Evolutionary conservation across 2,329 filamentous ascomycete genomes (phyloP).

Genomic region (Aspergillus jensenii): DNA sequence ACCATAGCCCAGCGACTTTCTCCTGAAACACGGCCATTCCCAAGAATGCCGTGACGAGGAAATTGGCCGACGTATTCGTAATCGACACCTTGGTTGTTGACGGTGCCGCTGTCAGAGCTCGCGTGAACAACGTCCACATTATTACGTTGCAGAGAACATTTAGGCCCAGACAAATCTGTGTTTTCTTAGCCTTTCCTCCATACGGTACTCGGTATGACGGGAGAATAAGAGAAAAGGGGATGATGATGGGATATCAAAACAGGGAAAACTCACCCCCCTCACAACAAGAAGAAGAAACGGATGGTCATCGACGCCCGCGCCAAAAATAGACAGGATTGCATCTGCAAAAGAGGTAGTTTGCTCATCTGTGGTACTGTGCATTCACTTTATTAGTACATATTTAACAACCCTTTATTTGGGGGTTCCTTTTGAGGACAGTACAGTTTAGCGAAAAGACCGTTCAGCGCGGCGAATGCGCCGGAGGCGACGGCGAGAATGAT

Average conservation of each 20-base stretch:
- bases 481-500: conserved; percentile 60
- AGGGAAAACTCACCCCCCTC: conserved; percentile 48
- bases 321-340: conserved; percentile 47
- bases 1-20: conserved; percentile 58
- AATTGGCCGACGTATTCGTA: conserved; percentile 65
- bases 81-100: conserved; percentile 64
- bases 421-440: conserved; percentile 30
- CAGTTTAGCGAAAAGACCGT: conserved; percentile 68
- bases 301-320: conserved; percentile 34
- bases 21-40: conserved; percentile 60
- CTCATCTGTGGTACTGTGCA: conserved; percentile 57
- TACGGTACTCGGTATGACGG: background rate
- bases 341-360: conserved; percentile 55
- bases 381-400: background rate
- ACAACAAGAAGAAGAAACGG: conserved; percentile 51
- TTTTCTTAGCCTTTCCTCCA: conserved; percentile 14
- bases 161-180: conserved; percentile 58
- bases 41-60: conserved; percentile 60
- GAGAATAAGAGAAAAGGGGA: background rate
- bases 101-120: conserved; percentile 58
- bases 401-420: background rate
- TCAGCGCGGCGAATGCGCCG: conserved; percentile 62
- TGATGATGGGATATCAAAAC: no score
- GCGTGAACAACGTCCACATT: conserved; percentile 67
- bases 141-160: conserved; percentile 63